Evolutionary conservation across 805 yeast species (phyloP), one percentile per base, ranked within the genome.

Genomic region (Candida tallmaniae): DNA sequence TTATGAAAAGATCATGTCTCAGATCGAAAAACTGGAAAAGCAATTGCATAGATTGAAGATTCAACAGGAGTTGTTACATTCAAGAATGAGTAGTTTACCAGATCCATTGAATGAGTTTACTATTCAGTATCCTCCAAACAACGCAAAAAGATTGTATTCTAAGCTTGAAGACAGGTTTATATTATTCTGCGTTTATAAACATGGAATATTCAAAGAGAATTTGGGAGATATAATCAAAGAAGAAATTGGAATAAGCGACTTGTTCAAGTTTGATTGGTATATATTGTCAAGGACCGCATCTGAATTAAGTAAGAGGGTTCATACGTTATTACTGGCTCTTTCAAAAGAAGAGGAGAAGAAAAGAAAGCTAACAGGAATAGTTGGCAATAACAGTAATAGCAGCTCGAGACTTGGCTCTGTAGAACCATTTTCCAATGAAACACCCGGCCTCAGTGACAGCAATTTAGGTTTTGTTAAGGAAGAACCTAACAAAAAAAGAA

Each of bases 71-170:
- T 58, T 80, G 7, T 59, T 83, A 23, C 67, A 65, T 2, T 58
- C 55, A 21, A 82, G 82, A 45, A 58, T 83, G 44, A 67, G 67
- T 29, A 72, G 67, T 35, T 63, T 69, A 27, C 62, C 65, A n/a
- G 74, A 71, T 38, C 88, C 89, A 0, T 52, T 82, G 15, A 77
- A 77, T 29, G 78, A 80, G 27, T 58, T 84, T 55, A 59, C 58
- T 4, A 78, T 84, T 16, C 82, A 75, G 35, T 84, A 82, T 40
- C 90, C 93, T 0, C 89, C 89, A n/a, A 83, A 83, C 51, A 83
- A 82, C 52, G 82, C 93, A 9, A 82, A 83, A 49, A 62, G 88
- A 45, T 70, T 82, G 6, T 84, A 81, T 47, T 76, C 84, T 6
- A 74, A 75, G 21, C 54, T 70, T 0, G 94, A 84, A 50, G 95